Evolutionary conservation across 768 basidiomycete genomes (phyloP), one percentile per base, ranked within the genome.

Genomic region (Tremella yokohamensis): DNA sequence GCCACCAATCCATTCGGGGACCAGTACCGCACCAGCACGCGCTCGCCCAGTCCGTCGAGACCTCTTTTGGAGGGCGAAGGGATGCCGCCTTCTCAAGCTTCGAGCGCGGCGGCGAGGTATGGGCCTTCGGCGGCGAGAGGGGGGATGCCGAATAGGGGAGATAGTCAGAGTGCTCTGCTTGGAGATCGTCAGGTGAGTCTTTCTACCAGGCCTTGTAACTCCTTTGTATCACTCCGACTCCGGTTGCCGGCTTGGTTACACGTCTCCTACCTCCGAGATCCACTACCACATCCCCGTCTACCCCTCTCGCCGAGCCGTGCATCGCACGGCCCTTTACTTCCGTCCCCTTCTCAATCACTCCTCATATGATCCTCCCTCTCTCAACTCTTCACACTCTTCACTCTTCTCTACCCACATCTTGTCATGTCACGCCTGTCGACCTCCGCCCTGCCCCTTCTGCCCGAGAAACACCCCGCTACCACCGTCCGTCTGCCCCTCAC

Each of bases 141-240:
- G 8, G 59, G 60, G 6, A 57, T 61, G 60, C 61, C 61, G 8
- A 25, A 19, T 18, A 45, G 62, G n/a, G 62, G 62, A 8, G 58
- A 59, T 25, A 52, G 49, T 51, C 62, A 63, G 42, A 38, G 25
- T n/a, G 62, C 62, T 12, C 44, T 63, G 49, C 19, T 63, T 15
- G 51, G 45, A 8, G 39, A 58, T 15, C 16, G 56, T 11, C 19
- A 45, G 42, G 42, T 45, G 7, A 45, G 42, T 45, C 4, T 34
- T 6, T 11, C 11, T 11, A 6, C 29, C 11, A 4, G 29, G 29
- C 11, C 29, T 4, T 34, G n/a, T n/a, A n/a, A n/a, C n/a, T 34
- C 29, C 29, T 34, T 34, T 34, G 6, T 34, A 4, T 34, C 29
- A n/a, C n/a, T n/a, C n/a, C n/a, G n/a, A n/a, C 29, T 34, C 29